Evolutionary conservation across 805 yeast genomes (phyloP), one percentile per base, ranked within the genome.

Genomic region (Barnettozyma wickerhamii): DNA sequence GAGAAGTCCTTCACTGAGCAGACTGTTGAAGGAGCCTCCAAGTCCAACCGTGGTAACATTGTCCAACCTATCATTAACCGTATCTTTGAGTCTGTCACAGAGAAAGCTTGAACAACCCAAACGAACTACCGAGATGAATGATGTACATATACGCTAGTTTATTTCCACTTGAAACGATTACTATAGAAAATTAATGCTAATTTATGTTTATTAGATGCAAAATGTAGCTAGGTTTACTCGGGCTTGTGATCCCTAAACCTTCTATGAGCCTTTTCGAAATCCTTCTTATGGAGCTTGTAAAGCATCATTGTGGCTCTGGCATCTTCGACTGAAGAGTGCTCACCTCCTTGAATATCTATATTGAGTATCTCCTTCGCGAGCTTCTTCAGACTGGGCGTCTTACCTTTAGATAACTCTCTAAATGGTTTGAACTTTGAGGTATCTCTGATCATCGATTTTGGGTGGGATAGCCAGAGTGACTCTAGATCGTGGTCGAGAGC

Each of bases 311-410:
- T 80, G 1, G 90, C 90, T 53, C 77, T 76, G 0, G 96, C 95
- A 65, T 89, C 97, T 56, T 87, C 95, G 1, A 89, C 86, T 0
- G 96, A 86, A 4, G 93, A 83, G 64, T 90, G 96, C 46, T 78
- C 72, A 1, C 81, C 87, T 0, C 64, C 65, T 60, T 89, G 96
- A 43, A 89, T 85, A 9, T 76, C 79, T 2, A 73, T 41, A 2
- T 73, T 68, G 28, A 87, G 58, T 12, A 81, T 65, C 50, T 75
- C 79, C 44, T 70, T 66, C 2, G 84, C 63, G 23, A 89, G 63
- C 47, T 75, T 79, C 58, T 82, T 85, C 53, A 89, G 68, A 33
- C 82, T 67, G 2, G 96, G 96, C 0, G 84, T 74, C 50, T 77
- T 79, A 5, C 91, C 91, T 34, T 67, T 72, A 1, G 86, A 66